These are phyloP conservation scores for Botrytis medusae DNA, from an alignment of 2,329 filamentous ascomycete species.

Conservation along the genomic window DNA sequence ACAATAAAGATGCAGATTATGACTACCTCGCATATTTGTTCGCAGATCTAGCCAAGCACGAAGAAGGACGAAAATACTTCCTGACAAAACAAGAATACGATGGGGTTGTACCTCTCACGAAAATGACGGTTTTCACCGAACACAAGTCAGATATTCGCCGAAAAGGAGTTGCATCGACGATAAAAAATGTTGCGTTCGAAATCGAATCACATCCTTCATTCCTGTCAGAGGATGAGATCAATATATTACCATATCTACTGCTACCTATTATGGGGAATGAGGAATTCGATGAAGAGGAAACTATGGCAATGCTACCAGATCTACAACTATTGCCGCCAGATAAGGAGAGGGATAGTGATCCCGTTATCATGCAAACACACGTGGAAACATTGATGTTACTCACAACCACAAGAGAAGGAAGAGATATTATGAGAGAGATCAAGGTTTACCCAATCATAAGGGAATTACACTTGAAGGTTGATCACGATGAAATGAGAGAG, in stretches of 20 bases:
- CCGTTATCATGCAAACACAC: slow-evolving; percentile 77
- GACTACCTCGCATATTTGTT: slow-evolving; percentile 95
- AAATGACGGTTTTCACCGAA: slow-evolving; percentile 92
- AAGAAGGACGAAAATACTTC: slow-evolving; percentile 73
- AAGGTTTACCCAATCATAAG: slow-evolving; percentile 88
- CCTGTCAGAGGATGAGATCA: slow-evolving; percentile 68
- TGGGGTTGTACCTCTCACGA: slow-evolving; percentile 80
- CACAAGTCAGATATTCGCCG: slow-evolving; percentile 79
- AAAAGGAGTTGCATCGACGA: slow-evolving; percentile 91
- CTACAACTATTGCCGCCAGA: slow-evolving; percentile 86
- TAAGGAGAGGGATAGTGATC: slow-evolving; percentile 79
- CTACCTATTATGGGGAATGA: slow-evolving; percentile 86
- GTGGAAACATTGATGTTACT: slow-evolving; percentile 84
- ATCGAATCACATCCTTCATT: slow-evolving; percentile 69
- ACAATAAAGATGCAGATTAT: slow-evolving; percentile 83
- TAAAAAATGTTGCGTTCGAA: slow-evolving; percentile 93
- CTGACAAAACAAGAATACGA: slow-evolving; percentile 74
- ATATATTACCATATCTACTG: slow-evolving; percentile 84
- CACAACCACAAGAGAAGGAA: slow-evolving; percentile 72
- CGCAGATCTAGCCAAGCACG: slow-evolving; percentile 84
- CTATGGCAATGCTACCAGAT: slow-evolving; percentile 82
- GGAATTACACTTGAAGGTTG: slow-evolving; percentile 76
- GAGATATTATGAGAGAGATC: slow-evolving; percentile 71
- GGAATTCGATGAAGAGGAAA: slow-evolving; percentile 85
- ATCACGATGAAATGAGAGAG: slow-evolving; percentile 78